Evolutionary conservation across 371 early-diverging fungal genomes (phyloP).

Genomic region (Mortierella sp.): DNA sequence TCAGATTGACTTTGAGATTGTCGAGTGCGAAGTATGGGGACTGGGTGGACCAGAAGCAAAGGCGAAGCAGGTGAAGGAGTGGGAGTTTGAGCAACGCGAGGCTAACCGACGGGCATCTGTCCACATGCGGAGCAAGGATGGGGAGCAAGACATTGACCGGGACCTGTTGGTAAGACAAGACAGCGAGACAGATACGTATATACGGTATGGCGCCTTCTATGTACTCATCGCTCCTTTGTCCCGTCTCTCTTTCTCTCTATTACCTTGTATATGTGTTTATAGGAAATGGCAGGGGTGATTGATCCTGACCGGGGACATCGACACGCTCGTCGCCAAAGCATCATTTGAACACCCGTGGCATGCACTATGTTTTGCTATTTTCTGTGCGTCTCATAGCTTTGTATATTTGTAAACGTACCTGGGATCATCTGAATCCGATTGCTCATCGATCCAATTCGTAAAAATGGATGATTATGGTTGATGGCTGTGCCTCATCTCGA

Average conservation of each 20-base stretch:
- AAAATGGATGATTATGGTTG: too few species aligned
- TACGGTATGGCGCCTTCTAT: too few species aligned
- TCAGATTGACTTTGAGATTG: constrained; percentile 60
- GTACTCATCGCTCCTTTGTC: too few species aligned
- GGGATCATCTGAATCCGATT: too few species aligned
- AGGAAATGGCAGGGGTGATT: constrained; percentile 48
- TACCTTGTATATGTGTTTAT: neutral
- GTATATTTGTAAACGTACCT: too few species aligned
- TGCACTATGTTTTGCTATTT: too few species aligned
- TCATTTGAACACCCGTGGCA: too few species aligned
- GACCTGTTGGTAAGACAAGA: constrained; percentile 31
- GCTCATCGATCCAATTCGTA: too few species aligned
- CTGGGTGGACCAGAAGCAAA: constrained; percentile 62
- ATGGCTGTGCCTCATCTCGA: too few species aligned
- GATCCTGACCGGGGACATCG: constrained; percentile 50
- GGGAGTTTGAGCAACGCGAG: constrained; percentile 70
- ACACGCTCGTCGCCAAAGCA: constrained; percentile 25
- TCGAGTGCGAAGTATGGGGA: constrained; percentile 72
- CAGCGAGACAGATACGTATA: neutral
- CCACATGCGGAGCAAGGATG: constrained; percentile 60
- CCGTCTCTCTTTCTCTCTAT: neutral
- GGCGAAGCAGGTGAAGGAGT: constrained; percentile 59
- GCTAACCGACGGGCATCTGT: constrained; percentile 59
- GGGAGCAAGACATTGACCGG: constrained; percentile 49
- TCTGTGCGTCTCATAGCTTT: too few species aligned